Conservation (phyloP, 192 early-diverging fungal species). For the Endogone sp. region DNA sequence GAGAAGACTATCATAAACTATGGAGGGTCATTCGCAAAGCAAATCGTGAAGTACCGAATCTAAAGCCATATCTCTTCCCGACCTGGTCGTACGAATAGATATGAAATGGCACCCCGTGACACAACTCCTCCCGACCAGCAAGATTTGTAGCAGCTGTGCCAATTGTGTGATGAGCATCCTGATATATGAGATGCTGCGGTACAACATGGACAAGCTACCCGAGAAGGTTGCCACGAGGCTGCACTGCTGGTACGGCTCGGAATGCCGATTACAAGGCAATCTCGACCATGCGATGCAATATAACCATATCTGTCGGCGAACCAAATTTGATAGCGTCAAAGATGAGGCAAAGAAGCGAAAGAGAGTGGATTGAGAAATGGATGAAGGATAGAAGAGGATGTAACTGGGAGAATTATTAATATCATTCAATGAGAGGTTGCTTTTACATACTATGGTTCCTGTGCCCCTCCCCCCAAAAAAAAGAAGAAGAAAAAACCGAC, state of each 20-base stretch:
- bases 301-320: neutral
- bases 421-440: too few species aligned
- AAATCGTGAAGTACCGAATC: too few species aligned
- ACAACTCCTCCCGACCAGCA: neutral
- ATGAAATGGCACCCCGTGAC: neutral
- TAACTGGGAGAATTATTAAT: neutral
- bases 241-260: constrained; percentile 10
- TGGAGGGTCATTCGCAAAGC: too few species aligned
- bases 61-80: too few species aligned
- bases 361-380: neutral
- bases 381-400: neutral
- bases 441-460: too few species aligned
- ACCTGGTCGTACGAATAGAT: too few species aligned
- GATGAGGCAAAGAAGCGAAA: neutral
- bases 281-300: constrained; percentile 7
- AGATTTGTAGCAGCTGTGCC: constrained; percentile 11
- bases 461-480: too few species aligned
- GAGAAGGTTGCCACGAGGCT: neutral
- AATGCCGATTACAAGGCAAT: neutral
- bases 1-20: too few species aligned
- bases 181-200: neutral
- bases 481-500: too few species aligned
- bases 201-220: neutral
- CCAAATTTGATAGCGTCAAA: neutral
- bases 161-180: neutral